These are phyloP conservation scores for Candida qinlingensis DNA, from an alignment of 805 yeast species.

Conservation along the genomic window DNA sequence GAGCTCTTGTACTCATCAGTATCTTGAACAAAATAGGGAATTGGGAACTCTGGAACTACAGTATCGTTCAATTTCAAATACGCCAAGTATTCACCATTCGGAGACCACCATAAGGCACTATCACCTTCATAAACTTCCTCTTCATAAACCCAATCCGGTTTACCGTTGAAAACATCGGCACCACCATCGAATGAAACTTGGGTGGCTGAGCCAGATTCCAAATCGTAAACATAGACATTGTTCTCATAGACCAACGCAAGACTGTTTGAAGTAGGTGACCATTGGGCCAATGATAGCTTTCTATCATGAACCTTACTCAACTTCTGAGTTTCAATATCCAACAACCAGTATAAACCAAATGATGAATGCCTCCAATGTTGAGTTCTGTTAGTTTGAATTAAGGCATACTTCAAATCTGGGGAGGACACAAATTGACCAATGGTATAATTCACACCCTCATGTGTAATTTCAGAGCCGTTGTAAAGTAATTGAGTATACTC, in stretches of 20 bases:
- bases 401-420: constrained; percentile 55
- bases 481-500: constrained; percentile 41
- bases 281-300: constrained; percentile 45
- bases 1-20: constrained; percentile 28
- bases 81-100: constrained; percentile 57
- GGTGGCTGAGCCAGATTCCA: constrained; percentile 23
- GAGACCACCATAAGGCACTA: constrained; percentile 85
- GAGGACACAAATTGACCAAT: constrained; percentile 58
- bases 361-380: constrained; percentile 55
- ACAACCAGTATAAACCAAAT: constrained; percentile 38
- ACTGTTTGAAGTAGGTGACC: constrained; percentile 68
- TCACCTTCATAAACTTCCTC: constrained; percentile 78
- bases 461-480: constrained; percentile 42
- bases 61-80: constrained; percentile 70
- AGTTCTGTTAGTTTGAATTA: constrained; percentile 55
- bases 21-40: constrained; percentile 67
- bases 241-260: constrained; percentile 66
- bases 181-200: constrained; percentile 68
- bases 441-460: constrained; percentile 33
- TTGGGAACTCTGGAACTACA: constrained; percentile 61
- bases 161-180: constrained; percentile 70
- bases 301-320: constrained; percentile 26
- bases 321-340: constrained; percentile 26
- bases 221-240: constrained; percentile 56
- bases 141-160: constrained; percentile 93